Percentiles rank a stretch among this genome's conserved stretches.
Evolutionary conservation across 345 rosid species (phyloP).

Genomic region (Brassica napus): DNA sequence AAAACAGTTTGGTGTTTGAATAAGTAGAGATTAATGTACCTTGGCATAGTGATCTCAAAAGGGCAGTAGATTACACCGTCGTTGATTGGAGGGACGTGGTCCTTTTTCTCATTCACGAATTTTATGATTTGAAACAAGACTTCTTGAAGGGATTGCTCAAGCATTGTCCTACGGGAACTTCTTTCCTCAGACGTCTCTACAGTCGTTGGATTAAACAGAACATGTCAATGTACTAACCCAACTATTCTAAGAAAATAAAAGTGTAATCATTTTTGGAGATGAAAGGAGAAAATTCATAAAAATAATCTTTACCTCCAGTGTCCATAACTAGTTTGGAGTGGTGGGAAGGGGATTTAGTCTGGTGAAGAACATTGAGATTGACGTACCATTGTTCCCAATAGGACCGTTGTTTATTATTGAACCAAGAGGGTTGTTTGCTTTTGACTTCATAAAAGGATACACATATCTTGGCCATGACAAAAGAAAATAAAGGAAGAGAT

Average conservation of each 20-base stretch:
- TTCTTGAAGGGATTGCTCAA: constrained; percentile 78
- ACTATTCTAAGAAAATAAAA: background rate
- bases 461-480: constrained; percentile 57
- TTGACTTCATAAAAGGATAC: constrained; percentile 89
- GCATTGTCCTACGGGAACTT: constrained; percentile 61
- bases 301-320: constrained; percentile 57
- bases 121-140: constrained; percentile 88
- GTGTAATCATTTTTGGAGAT: background rate
- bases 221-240: constrained; percentile 8
- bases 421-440: constrained; percentile 87
- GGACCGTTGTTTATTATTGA: constrained; percentile 69
- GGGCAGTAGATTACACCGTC: constrained; percentile 81
- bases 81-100: constrained; percentile 85
- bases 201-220: background rate
- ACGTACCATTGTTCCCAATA: constrained; percentile 94
- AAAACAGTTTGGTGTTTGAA: constrained; percentile 14
- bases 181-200: constrained; percentile 68
- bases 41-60: constrained; percentile 76
- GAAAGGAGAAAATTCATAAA: background rate
- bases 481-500: background rate
- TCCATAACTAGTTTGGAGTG: constrained; percentile 62
- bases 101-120: constrained; percentile 93
- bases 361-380: constrained; percentile 81
- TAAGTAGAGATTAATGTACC: constrained; percentile 48
- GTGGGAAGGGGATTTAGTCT: constrained; percentile 51